Base-by-base conservation (phyloP, 306 rosid species). In the Begonia peltatifolia region DNA sequence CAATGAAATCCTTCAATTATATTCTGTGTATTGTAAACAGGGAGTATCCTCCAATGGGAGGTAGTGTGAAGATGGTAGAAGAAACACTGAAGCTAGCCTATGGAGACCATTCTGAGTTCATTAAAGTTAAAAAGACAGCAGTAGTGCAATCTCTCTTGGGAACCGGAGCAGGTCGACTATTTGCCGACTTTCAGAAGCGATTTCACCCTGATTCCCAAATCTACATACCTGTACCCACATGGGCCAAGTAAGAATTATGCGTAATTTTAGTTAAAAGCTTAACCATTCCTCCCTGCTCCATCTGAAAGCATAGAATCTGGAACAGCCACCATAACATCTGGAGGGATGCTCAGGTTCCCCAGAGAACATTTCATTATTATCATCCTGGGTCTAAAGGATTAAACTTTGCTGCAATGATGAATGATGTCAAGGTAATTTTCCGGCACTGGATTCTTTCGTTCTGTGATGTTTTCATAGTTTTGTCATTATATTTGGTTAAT, bases 31-130 rank as follows among this genome's bases (percentile, higher is more conserved):
- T 66, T 61, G 42, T 22, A 13, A 30, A 30, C 68, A 80, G 97
- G 97, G 97, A 90, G 64, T 85, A 90, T 75, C 95, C 85, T 67
- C 94, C 97, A 22, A 85, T 85, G 61, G 95, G 95, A 36, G 94
- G 97, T 53, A 83, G 95, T 62, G 50, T 74, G 57, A 71, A 80
- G 56, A 74, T 80, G 97, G 74, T 90, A 42, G 85, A 85, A 76
- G 90, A 80, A 68, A 85, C 97, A 17, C 58, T 90, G 78, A 90
- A 85, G 75, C 71, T 90, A 73, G 95, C 95, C 7, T 90, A 82
- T 74, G 97, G 97, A 42, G 95, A 85, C 60, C 65, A 79, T 65
- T 83, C 95, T 49, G 82, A 74, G 69, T 71, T 67, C 63, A 73
- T 83, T 73, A 80, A 85, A 64, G 94, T 82, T 73, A 90, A 83